Evolutionary conservation across 75 land plant species (phyloP).

Genomic region (Cunninghamia lanceolata): DNA sequence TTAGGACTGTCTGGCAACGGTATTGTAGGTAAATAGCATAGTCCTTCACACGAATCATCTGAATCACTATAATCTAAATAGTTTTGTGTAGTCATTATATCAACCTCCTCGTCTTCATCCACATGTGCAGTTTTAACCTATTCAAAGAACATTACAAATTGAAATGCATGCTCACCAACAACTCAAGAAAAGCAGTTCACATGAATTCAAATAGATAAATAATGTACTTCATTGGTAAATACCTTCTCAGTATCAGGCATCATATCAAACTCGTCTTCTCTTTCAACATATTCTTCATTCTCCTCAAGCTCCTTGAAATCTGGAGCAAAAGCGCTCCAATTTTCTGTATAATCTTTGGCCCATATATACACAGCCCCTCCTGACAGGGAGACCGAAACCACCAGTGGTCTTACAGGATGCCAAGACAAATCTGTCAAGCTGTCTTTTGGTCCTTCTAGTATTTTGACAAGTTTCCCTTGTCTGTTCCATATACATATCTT

Average conservation of each 20-base stretch:
- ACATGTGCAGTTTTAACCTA: conserved; percentile 74
- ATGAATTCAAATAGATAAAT: neutral
- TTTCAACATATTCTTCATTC: conserved; percentile 94
- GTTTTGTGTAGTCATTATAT: conserved; percentile 73
- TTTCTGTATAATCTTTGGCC: conserved; percentile 98
- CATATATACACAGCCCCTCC: conserved; percentile 79
- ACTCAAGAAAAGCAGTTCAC: conserved; percentile 3
- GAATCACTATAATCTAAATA: conserved; percentile 88
- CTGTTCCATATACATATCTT: conserved; percentile 93
- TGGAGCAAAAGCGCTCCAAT: conserved; percentile 99
- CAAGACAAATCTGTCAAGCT: conserved; percentile 87
- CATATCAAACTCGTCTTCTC: conserved; percentile 96
- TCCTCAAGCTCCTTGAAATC: conserved; percentile 98
- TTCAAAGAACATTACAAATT: neutral
- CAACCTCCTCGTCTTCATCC: conserved; percentile 90
- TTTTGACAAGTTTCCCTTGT: conserved; percentile 79
- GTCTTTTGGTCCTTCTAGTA: conserved; percentile 96
- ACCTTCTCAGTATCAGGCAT: conserved; percentile 95
- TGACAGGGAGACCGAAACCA: conserved; percentile 83
- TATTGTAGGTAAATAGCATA: conserved; percentile 76
- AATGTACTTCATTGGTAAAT: neutral
- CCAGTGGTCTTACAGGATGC: conserved; percentile 87
- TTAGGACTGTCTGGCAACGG: conserved; percentile 80
- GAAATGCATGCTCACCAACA: neutral
- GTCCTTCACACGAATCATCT: conserved; percentile 82